phyloP scores from a whole-genome alignment of 108 stramenopile species.

The Craspedostauros australis region DNA sequence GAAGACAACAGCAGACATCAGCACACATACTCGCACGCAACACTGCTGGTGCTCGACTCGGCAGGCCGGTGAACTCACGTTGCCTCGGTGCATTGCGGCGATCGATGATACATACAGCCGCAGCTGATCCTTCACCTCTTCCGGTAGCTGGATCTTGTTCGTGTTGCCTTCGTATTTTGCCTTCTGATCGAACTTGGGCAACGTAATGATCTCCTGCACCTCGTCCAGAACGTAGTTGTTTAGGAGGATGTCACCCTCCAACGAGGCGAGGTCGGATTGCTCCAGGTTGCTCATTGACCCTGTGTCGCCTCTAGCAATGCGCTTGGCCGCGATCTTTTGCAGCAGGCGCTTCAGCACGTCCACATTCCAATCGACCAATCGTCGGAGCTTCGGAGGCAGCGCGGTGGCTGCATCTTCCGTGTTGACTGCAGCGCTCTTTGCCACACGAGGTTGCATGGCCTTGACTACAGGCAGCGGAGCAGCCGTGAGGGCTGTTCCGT shows the following conservation, averaged over 20 bases:
- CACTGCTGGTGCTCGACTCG: too few species aligned
- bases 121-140: constrained; percentile 27
- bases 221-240: constrained; percentile 18
- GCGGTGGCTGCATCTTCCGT: too few species aligned
- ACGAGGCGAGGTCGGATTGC: constrained; percentile 2
- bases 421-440: too few species aligned
- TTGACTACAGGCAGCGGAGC: constrained; percentile 4
- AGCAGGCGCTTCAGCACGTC: constrained; percentile 19
- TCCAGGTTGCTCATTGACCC: background rate
- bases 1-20: too few species aligned
- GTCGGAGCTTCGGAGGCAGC: constrained; percentile 9
- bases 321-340: constrained; percentile 8
- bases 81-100: constrained; percentile 33
- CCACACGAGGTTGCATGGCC: constrained; percentile 6
- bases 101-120: constrained; percentile 27
- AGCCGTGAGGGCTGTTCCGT: background rate
- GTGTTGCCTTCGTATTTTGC: constrained; percentile 1
- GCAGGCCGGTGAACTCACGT: too few species aligned
- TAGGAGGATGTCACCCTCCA: constrained; percentile 8
- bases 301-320: too few species aligned
- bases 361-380: constrained; percentile 32
- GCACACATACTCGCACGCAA: too few species aligned
- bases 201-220: constrained; percentile 20
- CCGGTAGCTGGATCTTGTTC: constrained; percentile 15
- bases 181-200: constrained; percentile 14